These are phyloP conservation scores for Staphylotrichum tortipilum DNA, from an alignment of 495 filamentous ascomycete genomes.

Conservation along the genomic window DNA sequence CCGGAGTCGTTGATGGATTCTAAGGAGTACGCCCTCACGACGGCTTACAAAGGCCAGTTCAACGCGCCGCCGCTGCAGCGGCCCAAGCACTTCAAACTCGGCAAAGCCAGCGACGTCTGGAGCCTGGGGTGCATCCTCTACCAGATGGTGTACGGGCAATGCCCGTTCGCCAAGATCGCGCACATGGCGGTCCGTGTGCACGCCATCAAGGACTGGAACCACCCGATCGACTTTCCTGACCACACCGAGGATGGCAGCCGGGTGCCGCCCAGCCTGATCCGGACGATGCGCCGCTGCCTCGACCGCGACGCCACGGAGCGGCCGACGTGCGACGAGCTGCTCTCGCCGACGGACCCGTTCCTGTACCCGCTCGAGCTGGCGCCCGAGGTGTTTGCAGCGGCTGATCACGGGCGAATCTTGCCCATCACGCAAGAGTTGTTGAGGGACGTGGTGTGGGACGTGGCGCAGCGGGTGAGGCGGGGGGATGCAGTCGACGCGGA, in stretches of 20 bases:
- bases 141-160: slow-evolving; percentile 91
- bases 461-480: slow-evolving; percentile 64
- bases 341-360: slow-evolving; percentile 66
- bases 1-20: slow-evolving; percentile 88
- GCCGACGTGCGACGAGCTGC: slow-evolving; percentile 68
- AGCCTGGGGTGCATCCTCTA: slow-evolving; percentile 92
- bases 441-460: slow-evolving; percentile 63
- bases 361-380: slow-evolving; percentile 61
- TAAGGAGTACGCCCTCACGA: slow-evolving; percentile 46
- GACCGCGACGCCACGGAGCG: slow-evolving; percentile 67
- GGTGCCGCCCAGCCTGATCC: slow-evolving; percentile 61
- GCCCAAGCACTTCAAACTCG: slow-evolving; percentile 84
- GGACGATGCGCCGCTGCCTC: slow-evolving; percentile 71
- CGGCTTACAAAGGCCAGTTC: slow-evolving; percentile 37
- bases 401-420: slow-evolving; percentile 48
- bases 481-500: slow-evolving; percentile 63
- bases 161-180: slow-evolving; percentile 85
- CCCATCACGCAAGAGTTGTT: slow-evolving; percentile 71
- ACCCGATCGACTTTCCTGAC: slow-evolving; percentile 73
- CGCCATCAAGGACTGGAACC: slow-evolving; percentile 83
- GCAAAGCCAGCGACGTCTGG: slow-evolving; percentile 94
- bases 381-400: slow-evolving; percentile 30
- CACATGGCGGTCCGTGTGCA: slow-evolving; percentile 65
- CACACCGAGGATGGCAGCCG: slow-evolving; percentile 62
- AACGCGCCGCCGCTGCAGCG: slow-evolving; percentile 32